These are phyloP conservation scores for Boletellus emodensis DNA, from an alignment of 768 basidiomycete genomes.

Conservation along the genomic window DNA sequence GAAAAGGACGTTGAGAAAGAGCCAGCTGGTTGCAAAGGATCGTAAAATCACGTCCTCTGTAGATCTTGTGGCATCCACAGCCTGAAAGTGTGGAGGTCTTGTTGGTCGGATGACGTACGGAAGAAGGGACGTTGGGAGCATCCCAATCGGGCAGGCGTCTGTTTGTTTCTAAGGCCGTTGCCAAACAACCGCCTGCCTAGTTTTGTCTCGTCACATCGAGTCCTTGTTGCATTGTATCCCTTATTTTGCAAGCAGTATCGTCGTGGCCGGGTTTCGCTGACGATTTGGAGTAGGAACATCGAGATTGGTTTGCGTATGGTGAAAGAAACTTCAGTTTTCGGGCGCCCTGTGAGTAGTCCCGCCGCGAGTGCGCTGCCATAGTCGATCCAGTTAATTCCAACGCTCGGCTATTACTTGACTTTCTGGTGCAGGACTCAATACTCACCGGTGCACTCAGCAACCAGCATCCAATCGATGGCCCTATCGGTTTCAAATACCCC, in stretches of 20 bases:
- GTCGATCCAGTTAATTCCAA: neutral
- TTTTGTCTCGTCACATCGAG: no score
- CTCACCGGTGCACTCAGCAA: neutral
- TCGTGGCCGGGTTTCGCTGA: no score
- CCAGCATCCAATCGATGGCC: neutral
- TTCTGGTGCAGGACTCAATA: neutral
- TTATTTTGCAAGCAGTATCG: neutral
- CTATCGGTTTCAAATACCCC: conserved; percentile 10
- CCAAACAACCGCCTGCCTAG: conserved; percentile 20
- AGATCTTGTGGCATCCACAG: conserved; percentile 8
- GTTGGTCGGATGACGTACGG: neutral
- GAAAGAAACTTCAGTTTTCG: neutral
- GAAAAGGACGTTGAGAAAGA: neutral
- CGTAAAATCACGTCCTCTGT: neutral
- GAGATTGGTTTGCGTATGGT: neutral
- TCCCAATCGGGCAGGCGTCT: conserved; percentile 19
- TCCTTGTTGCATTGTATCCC: neutral
- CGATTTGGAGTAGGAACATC: neutral
- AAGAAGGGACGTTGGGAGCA: neutral
- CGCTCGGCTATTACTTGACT: neutral
- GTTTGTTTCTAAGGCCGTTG: conserved; percentile 29
- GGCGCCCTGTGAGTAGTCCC: neutral
- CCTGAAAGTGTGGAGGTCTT: neutral
- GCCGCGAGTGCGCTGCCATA: neutral
- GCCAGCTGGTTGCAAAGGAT: neutral